Base-by-base conservation (phyloP, 1,284 basidiomycete species). In the Rhodotorula sp. region DNA sequence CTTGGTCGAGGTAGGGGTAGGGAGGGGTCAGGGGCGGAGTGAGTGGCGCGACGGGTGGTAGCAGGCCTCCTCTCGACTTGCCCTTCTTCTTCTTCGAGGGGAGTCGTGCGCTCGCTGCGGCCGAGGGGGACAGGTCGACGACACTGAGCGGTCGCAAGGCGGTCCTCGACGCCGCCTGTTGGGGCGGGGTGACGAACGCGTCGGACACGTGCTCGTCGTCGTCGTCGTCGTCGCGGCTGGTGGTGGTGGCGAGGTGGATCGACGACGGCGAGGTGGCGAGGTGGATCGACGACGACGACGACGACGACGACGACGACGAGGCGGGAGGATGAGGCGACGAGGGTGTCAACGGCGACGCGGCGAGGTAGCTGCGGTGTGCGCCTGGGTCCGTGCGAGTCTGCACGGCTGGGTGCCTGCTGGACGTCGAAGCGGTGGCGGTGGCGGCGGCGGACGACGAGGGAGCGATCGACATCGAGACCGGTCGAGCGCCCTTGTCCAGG, bases 21-120 rank as follows among this genome's bases (percentile, higher is more conserved):
- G 66, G 18, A 54, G 30, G 48, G 44, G 72, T 74, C 44, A 74
- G 65, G 0, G 72, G 72, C 13, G 72, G 72, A 22, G 72, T 74
- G 31, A 69, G 58, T 9, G 72, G 72, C 55, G 66, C 60, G 10
- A 40, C 55, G 8, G 34, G 34, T 16, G 30, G 20, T 6, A 62
- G 46, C 26, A 53, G 10, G 34, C 34, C 34, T 34, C 34, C 34
- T 34, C 10, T 59, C 47, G 51, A 40, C 48, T 73, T 73, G 62
- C 47, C 56, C 63, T 59, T 52, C 58, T 56, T 71, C 63, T 59
- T 52, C 58, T 56, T 71, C 7, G 51, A 64, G 18, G 59, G 47
- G 4, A 62, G 58, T 20, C 60, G 62, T 18, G 44, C 34, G 4
- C 1, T 48, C 24, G 40, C 40, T 15, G 40, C 40, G 40, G 40